Evolutionary conservation across 2,329 filamentous ascomycete genomes (phyloP).

Genomic region (Macrophomina tecta): DNA sequence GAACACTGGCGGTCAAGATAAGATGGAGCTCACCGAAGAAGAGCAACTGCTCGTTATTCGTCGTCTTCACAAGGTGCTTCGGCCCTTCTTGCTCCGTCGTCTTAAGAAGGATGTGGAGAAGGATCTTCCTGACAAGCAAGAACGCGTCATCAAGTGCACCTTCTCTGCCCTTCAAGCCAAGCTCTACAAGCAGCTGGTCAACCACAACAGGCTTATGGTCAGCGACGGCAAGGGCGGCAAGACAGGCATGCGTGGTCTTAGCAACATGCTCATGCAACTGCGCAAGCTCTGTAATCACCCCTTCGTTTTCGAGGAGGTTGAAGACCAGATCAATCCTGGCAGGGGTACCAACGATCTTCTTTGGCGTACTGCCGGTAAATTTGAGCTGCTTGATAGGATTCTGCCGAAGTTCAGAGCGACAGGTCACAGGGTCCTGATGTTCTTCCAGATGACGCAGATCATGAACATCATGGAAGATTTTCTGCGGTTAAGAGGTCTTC

Average conservation of each 20-base stretch:
- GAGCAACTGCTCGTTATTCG: conserved; percentile 98
- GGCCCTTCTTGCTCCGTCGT: conserved; percentile 96
- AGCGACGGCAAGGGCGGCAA: conserved; percentile 96
- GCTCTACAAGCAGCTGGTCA: conserved; percentile 96
- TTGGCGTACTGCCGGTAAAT: conserved; percentile 96
- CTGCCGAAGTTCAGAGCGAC: conserved; percentile 91
- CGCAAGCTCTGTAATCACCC: conserved; percentile 99
- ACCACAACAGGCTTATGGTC: conserved; percentile 91
- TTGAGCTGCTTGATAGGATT: conserved; percentile 90
- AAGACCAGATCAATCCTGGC: conserved; percentile 95
- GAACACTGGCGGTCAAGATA: conserved; percentile 96
- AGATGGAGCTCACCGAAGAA: conserved; percentile 99
- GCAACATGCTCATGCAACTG: conserved; percentile 99
- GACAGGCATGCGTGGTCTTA: conserved; percentile 89
- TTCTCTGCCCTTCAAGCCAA: conserved; percentile 93
- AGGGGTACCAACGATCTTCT: conserved; percentile 89
- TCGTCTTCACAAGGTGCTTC: conserved; percentile 95
- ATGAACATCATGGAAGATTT: conserved; percentile 99
- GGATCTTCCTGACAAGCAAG: conserved; percentile 97
- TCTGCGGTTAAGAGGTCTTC: conserved; percentile 78
- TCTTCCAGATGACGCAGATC: conserved; percentile 99
- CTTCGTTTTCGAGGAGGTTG: conserved; percentile 97
- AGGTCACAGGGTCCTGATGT: conserved; percentile 96
- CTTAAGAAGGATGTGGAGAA: conserved; percentile 99
- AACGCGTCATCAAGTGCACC: conserved; percentile 99